Percentiles rank a stretch among this genome's conserved stretches.
These are phyloP conservation scores for Pugionium cornutum DNA, from an alignment of 345 rosid species.

Conservation along the genomic window DNA sequence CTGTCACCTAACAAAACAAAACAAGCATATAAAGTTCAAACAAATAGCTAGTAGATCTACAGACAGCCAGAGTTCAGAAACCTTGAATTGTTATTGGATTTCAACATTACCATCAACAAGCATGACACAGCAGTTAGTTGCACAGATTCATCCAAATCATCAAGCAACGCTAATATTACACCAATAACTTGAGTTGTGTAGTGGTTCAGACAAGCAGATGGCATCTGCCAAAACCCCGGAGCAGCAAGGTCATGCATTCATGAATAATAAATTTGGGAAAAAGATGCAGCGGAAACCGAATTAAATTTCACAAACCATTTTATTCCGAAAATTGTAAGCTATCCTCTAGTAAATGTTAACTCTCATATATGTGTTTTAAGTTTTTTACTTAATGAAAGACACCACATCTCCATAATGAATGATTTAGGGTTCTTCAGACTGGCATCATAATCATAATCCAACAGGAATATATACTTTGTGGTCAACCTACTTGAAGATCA, in stretches of 20 bases:
- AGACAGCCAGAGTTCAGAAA: conserved; percentile 23
- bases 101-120: conserved; percentile 61
- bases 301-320: neutral
- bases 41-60: conserved; percentile 10
- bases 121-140: conserved; percentile 93
- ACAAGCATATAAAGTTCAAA: conserved; percentile 16
- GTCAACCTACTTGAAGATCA: neutral
- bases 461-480: neutral
- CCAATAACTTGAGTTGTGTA: conserved; percentile 81
- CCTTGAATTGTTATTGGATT: conserved; percentile 8
- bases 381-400: neutral
- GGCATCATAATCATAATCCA: conserved; percentile 8
- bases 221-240: conserved; percentile 59
- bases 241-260: conserved; percentile 19
- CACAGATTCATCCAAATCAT: conserved; percentile 85
- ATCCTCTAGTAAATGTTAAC: conserved; percentile 16
- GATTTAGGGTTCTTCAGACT: neutral
- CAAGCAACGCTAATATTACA: conserved; percentile 86
- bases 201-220: conserved; percentile 67
- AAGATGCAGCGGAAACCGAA: conserved; percentile 4
- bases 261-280: neutral
- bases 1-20: conserved; percentile 59
- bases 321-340: conserved; percentile 3
- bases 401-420: neutral
- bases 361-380: conserved; percentile 1